Base-by-base conservation (phyloP, 148 eudicot species). In the Simmondsia chinensis region DNA sequence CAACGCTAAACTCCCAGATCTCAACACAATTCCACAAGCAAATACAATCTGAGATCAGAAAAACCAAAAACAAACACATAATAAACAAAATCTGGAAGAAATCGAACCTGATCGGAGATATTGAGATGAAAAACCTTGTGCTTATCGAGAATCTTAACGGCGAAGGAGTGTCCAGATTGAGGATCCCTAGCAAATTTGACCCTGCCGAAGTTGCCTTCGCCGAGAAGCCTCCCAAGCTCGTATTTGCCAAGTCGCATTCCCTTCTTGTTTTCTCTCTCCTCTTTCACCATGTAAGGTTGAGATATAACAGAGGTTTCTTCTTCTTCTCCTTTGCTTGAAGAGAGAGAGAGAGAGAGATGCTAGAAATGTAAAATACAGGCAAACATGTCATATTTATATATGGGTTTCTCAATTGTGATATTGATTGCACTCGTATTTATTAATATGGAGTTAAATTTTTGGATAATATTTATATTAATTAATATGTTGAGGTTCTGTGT, bases 191-290 rank as follows among this genome's bases (percentile, higher is more conserved):
- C 97, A 54, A 54, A 71, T 49, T 84, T 88, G 12, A 88, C 97
- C 50, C 80, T 88, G 0, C 94, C 97, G 35, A 83, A 88, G 36
- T 88, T 80, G 5, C 97, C 97, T 52, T 88, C 94, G 3, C 97
- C 97, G 1, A 88, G 45, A 20, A 81, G 71, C 57, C 64, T 73
- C 4, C 97, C 97, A 28, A 88, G 51, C 42, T 80, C 82, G 63
- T 88, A 88, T 56, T 84, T 82, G 14, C 94, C 97, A 18, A 84
- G 39, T 60, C 70, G 79, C 81, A 75, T 77, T 68, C 72, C 76
- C 70, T 46, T 26, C 29, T 23, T 46, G 32, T 51, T 48, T 18
- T 20, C 35, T 38, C 32, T 42, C 28, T 56, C 46, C 32, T 41
- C 57, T 38, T 53, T 54, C 34, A 48, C 49, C 22, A n/a, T n/a